phyloP scores from a whole-genome alignment of 1,139 yeast genomes.

The Yarrowia galli region DNA sequence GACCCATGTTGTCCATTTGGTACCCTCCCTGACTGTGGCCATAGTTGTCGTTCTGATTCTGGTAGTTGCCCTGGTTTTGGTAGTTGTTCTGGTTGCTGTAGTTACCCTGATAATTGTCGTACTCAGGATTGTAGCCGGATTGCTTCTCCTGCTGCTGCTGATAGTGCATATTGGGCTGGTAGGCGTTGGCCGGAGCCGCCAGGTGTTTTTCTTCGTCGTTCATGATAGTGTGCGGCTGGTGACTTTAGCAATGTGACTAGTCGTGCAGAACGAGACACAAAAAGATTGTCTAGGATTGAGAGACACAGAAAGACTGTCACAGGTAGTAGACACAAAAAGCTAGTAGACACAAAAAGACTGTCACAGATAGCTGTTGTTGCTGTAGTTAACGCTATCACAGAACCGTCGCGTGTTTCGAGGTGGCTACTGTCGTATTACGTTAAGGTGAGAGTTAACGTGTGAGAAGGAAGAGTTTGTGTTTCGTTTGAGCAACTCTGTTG shows the following conservation, averaged over 20 bases:
- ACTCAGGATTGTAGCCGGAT: constrained; percentile 19
- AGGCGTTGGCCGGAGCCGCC: constrained; percentile 6
- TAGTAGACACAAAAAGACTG: too few species aligned
- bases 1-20: constrained; percentile 15
- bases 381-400: too few species aligned
- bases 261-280: too few species aligned
- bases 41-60: too few species aligned
- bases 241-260: too few species aligned
- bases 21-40: neutral
- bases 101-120: neutral
- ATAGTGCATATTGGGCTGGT: constrained; percentile 38
- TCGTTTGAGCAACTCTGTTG: too few species aligned
- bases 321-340: too few species aligned
- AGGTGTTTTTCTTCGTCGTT: constrained; percentile 30
- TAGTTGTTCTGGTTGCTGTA: neutral
- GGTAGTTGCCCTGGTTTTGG: neutral
- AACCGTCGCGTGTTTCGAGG: too few species aligned
- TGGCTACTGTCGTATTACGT: neutral
- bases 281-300: too few species aligned
- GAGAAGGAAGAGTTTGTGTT: neutral
- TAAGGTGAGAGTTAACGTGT: constrained; percentile 5
- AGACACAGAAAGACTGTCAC: too few species aligned
- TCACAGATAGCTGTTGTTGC: too few species aligned
- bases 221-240: neutral
- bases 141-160: constrained; percentile 38